Evolutionary conservation across 1,284 basidiomycete species (phyloP).

Genomic region (Psilocybe mexicana): DNA sequence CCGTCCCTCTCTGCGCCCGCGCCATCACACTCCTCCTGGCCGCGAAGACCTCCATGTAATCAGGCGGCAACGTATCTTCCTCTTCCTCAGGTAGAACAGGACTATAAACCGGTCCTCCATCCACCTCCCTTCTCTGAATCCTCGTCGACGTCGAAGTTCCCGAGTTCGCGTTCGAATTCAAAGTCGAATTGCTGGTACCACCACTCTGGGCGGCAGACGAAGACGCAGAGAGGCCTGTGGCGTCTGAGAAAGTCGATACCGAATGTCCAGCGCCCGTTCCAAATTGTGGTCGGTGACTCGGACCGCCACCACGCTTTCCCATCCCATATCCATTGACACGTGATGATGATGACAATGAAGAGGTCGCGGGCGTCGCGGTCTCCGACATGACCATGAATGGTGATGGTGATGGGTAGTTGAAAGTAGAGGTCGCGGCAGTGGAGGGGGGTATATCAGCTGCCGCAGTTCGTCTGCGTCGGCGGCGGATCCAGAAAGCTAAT

Average conservation of each 20-base stretch:
- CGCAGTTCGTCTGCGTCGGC: background rate
- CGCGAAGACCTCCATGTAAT: constrained; percentile 28
- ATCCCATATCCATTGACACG: background rate
- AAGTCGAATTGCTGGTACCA: background rate
- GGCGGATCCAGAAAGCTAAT: constrained; percentile 13
- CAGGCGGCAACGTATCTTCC: constrained; percentile 24
- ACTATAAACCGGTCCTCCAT: constrained; percentile 20
- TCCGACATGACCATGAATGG: background rate
- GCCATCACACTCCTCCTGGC: background rate
- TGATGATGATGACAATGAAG: background rate
- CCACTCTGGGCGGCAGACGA: too few relatives aligned
- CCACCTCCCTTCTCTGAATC: constrained; percentile 6
- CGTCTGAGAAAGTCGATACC: constrained; percentile 5
- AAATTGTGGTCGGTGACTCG: background rate
- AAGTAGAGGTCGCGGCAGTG: background rate
- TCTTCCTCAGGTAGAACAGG: constrained; percentile 17
- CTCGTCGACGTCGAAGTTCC: too few relatives aligned
- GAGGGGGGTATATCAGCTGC: background rate
- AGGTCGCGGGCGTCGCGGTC: background rate
- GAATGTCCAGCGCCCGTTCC: background rate
- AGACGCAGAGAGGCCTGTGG: constrained; percentile 2
- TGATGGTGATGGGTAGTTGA: background rate
- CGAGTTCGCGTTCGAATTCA: too few relatives aligned
- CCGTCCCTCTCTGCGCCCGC: background rate
- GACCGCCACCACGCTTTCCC: background rate